Conservation (phyloP, 306 rosid genomes). For the Dryas octopetala region DNA sequence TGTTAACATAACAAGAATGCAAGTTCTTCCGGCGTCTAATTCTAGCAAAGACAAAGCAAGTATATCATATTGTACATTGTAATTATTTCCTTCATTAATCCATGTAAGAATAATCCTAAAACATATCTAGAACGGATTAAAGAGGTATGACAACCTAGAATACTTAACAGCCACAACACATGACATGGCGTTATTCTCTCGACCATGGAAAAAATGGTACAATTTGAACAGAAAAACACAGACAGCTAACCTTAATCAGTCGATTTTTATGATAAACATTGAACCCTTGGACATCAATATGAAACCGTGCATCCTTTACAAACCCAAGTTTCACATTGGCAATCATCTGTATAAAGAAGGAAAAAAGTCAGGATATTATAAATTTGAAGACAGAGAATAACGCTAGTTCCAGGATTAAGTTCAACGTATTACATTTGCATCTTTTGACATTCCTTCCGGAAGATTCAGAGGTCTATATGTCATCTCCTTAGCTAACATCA, state of each 20-base stretch:
- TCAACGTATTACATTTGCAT: conserved; percentile 49
- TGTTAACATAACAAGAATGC: not conserved
- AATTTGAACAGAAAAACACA: not conserved
- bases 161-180: not conserved
- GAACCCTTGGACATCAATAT: conserved; percentile 87
- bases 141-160: not conserved
- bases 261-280: conserved; percentile 93
- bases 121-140: no score
- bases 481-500: conserved; percentile 75
- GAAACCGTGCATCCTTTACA: conserved; percentile 89
- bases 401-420: conserved; percentile 2
- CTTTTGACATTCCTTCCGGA: conserved; percentile 54
- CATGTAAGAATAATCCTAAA: no score
- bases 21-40: not conserved
- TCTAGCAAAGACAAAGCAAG: not conserved
- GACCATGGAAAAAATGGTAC: not conserved
- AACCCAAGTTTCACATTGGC: conserved; percentile 85
- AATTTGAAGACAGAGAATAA: conserved; percentile 16
- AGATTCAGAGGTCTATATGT: conserved; percentile 66
- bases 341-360: conserved; percentile 54
- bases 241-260: conserved; percentile 66
- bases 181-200: not conserved
- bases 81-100: not conserved
- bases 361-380: conserved; percentile 22
- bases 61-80: conserved; percentile 1